phyloP scores from a whole-genome alignment of 1,139 yeast genomes.

The Scheffersomyces cryptocercus region DNA sequence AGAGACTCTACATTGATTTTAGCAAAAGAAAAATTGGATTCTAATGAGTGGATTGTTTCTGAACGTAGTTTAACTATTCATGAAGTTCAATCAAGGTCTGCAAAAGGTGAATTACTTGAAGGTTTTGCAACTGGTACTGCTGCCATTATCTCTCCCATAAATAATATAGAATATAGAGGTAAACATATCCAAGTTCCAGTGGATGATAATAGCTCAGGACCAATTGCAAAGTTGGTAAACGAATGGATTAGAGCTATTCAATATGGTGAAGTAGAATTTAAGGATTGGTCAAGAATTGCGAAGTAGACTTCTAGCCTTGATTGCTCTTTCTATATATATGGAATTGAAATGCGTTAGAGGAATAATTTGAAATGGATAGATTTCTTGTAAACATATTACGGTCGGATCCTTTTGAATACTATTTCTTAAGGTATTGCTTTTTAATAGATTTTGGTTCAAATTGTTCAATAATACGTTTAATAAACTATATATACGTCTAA shows the following conservation, averaged over 20 bases:
- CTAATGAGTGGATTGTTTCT: constrained; percentile 58
- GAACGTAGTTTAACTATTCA: constrained; percentile 38
- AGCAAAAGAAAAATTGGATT: constrained; percentile 70
- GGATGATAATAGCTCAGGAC: constrained; percentile 28
- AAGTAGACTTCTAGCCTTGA: constrained; percentile 1
- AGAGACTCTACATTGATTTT: constrained; percentile 83
- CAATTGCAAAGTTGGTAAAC: constrained; percentile 28
- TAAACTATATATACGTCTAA: too few species aligned
- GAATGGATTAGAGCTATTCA: constrained; percentile 33
- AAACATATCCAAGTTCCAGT: constrained; percentile 33
- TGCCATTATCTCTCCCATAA: constrained; percentile 40
- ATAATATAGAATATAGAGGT: constrained; percentile 32
- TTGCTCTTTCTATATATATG: too few species aligned
- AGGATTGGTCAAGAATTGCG: constrained; percentile 17
- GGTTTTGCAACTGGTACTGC: constrained; percentile 48
- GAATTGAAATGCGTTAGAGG: too few species aligned
- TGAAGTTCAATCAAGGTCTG: constrained; percentile 34
- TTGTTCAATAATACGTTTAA: too few species aligned
- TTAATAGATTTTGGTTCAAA: too few species aligned
- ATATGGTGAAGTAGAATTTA: constrained; percentile 28
- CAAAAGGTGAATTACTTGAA: constrained; percentile 38
- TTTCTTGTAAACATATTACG: too few species aligned
- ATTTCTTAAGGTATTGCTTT: too few species aligned
- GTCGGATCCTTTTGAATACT: too few species aligned
- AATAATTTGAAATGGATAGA: too few species aligned